Evolutionary conservation across 345 rosid species (phyloP).

Genomic region (Litchi chinensis): DNA sequence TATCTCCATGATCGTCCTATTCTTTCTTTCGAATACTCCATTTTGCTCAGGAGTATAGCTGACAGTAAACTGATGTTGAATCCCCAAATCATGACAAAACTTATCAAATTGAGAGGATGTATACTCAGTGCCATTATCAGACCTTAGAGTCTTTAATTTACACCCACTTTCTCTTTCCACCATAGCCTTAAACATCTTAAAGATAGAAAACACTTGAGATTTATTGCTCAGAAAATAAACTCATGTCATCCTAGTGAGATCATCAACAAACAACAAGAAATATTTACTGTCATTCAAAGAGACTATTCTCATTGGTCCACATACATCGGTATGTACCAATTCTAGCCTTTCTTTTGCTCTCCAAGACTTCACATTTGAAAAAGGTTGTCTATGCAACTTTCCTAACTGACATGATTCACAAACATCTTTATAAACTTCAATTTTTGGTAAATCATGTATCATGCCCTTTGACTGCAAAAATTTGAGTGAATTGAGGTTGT

Average conservation of each 20-base stretch:
- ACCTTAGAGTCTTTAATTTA: background rate
- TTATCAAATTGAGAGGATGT: background rate
- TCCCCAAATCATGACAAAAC: background rate
- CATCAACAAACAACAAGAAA: background rate
- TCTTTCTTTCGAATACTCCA: background rate
- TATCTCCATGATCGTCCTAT: background rate
- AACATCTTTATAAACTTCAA: too few relatives aligned
- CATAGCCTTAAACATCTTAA: background rate
- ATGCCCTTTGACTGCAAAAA: too few relatives aligned
- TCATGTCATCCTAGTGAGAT: background rate
- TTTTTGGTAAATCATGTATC: too few relatives aligned
- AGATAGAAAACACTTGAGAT: background rate
- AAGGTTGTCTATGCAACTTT: too few relatives aligned
- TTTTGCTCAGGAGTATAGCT: background rate
- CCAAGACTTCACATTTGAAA: too few relatives aligned
- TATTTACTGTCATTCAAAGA: background rate
- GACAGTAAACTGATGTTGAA: background rate
- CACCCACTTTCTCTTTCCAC: background rate
- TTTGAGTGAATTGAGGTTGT: too few relatives aligned
- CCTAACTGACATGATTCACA: too few relatives aligned
- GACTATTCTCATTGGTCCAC: background rate
- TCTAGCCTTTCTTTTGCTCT: too few relatives aligned
- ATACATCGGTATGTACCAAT: background rate
- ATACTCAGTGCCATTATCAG: background rate
- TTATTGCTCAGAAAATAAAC: background rate